A percentile compares a stretch with the other conserved stretches of the same genome.
phyloP scores from a whole-genome alignment of 1,284 basidiomycete species.

The Ceratobasidium sp. region DNA sequence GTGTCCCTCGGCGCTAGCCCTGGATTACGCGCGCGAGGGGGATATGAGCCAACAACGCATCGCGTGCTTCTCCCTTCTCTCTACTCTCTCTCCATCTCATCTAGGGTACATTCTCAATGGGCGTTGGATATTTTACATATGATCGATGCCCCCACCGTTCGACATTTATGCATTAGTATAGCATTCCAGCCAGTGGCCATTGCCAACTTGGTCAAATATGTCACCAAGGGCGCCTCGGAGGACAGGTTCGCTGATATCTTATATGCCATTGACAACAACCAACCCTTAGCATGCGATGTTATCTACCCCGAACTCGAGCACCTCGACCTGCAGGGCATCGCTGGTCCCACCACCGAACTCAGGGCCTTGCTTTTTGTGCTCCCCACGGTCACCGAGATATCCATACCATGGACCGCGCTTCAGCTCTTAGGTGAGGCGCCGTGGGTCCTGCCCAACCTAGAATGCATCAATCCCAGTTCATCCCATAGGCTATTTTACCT shows the following conservation, averaged over 20 bases:
- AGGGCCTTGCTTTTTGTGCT: background rate
- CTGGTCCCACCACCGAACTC: background rate
- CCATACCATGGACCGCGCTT: background rate
- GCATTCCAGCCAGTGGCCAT: background rate
- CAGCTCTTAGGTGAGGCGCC: background rate
- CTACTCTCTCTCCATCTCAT: background rate
- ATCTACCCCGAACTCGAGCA: background rate
- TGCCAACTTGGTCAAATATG: background rate
- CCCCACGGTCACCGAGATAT: background rate
- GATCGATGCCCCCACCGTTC: slow-evolving; percentile 10
- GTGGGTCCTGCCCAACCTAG: background rate
- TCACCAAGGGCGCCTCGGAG: background rate
- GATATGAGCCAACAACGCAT: background rate
- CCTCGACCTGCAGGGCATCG: background rate
- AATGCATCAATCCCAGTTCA: too few species aligned
- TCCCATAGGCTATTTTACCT: background rate
- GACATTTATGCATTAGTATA: background rate
- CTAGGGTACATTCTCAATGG: background rate
- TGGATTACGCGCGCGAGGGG: background rate
- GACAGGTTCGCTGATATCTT: background rate
- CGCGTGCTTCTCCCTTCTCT: background rate
- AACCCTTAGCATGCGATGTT: background rate
- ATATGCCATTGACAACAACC: background rate
- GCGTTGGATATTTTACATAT: background rate
- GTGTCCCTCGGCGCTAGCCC: background rate